Conservation (phyloP, 257 asterid species). For the Nicotiana otophora region DNA sequence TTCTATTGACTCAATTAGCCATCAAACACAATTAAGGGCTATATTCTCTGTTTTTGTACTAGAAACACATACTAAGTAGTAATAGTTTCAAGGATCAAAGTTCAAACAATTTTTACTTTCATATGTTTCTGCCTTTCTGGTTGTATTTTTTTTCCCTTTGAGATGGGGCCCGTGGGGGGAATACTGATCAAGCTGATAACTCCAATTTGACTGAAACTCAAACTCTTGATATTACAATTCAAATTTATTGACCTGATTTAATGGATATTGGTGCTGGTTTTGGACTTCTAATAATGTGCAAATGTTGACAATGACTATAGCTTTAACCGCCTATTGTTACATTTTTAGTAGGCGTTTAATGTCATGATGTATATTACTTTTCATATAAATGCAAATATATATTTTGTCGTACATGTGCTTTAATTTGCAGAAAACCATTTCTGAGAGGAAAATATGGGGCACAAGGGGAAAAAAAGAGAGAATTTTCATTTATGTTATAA, state of each 20-base stretch:
- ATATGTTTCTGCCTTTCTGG: too few species aligned
- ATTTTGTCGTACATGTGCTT: too few species aligned
- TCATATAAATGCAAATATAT: too few species aligned
- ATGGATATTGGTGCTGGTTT: neutral
- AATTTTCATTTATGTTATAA: too few species aligned
- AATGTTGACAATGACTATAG: neutral
- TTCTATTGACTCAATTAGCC: too few species aligned
- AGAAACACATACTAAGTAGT: neutral
- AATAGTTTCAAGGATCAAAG: neutral
- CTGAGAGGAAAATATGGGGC: too few species aligned
- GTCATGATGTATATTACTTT: too few species aligned
- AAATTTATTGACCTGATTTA: too few species aligned
- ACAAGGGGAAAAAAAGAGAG: too few species aligned
- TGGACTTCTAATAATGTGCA: neutral
- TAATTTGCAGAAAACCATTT: too few species aligned
- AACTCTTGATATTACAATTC: neutral
- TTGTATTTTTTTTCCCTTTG: neutral
- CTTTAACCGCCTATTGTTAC: neutral
- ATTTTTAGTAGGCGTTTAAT: too few species aligned
- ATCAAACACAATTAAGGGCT: neutral
- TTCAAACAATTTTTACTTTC: neutral
- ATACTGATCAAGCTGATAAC: neutral
- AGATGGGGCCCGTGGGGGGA: neutral
- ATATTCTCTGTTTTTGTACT: neutral
- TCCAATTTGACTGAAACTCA: neutral